Conservation (phyloP, 192 early-diverging fungal genomes). For the Linnemannia schmuckeri region DNA sequence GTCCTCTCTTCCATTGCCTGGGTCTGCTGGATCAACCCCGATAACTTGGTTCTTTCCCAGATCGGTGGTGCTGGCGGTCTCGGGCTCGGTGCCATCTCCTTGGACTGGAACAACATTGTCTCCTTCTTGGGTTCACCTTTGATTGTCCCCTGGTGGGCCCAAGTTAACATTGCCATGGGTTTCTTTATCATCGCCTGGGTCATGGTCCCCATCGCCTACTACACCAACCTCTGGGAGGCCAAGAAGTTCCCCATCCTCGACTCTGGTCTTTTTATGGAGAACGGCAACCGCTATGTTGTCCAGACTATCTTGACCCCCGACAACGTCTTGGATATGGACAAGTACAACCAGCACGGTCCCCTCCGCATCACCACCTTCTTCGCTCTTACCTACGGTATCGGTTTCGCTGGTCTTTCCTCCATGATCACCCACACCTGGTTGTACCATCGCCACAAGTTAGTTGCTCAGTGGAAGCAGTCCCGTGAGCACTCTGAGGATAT, state of each 20-base stretch:
- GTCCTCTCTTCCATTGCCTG: conserved; percentile 46
- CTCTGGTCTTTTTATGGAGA: conserved; percentile 34
- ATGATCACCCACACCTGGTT: too few relatives aligned
- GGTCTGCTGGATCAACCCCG: conserved; percentile 48
- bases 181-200: conserved; percentile 77
- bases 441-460: too few relatives aligned
- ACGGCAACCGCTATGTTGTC: conserved; percentile 44
- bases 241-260: conserved; percentile 51
- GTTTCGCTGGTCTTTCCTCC: conserved; percentile 65
- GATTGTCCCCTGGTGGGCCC: conserved; percentile 63
- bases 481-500: too few relatives aligned
- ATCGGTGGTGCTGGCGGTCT: conserved; percentile 71
- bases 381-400: conserved; percentile 59
- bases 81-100: conserved; percentile 72
- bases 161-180: conserved; percentile 71
- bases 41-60: not conserved
- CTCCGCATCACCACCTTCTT: conserved; percentile 51
- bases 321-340: conserved; percentile 52
- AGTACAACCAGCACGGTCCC: conserved; percentile 57
- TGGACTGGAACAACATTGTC: conserved; percentile 72
- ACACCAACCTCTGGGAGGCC: conserved; percentile 66
- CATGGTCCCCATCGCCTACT: conserved; percentile 72
- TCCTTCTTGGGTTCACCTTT: conserved; percentile 41
- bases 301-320: conserved; percentile 20
- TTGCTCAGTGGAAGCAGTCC: too few relatives aligned